These are phyloP conservation scores for Paraphaeosphaeria minitans DNA, from an alignment of 2,329 filamentous ascomycete species.

Conservation along the genomic window DNA sequence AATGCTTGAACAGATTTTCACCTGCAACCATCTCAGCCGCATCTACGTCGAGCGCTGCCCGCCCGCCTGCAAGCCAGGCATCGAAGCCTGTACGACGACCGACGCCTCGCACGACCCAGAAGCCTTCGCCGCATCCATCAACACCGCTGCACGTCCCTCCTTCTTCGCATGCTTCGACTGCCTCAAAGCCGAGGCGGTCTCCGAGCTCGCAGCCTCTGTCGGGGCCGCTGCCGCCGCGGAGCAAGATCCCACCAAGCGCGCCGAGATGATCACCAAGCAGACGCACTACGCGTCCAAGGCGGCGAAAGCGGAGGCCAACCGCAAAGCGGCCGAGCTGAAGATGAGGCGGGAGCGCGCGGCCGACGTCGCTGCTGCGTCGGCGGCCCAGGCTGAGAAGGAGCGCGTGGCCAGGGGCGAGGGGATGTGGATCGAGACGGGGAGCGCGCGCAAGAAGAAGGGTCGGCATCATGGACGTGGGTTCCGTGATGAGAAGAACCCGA, in stretches of 20 bases:
- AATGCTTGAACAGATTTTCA: neutral
- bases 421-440: neutral
- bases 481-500: no score
- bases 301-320: neutral
- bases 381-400: neutral
- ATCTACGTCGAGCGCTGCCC: neutral
- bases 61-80: neutral
- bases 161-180: conserved; percentile 2
- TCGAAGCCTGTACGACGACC: neutral
- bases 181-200: neutral
- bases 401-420: neutral
- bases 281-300: neutral
- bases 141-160: neutral
- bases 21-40: neutral
- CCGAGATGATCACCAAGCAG: neutral
- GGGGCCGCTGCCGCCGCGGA: neutral
- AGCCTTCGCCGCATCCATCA: neutral
- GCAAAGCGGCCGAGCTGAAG: neutral
- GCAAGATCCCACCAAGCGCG: neutral
- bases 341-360: neutral
- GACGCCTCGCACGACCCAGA: neutral
- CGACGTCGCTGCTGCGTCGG: neutral
- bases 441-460: neutral
- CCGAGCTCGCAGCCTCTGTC: neutral
- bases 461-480: neutral